Base-by-base conservation (phyloP, 805 yeast species). In the Nakazawaea pomicola region DNA sequence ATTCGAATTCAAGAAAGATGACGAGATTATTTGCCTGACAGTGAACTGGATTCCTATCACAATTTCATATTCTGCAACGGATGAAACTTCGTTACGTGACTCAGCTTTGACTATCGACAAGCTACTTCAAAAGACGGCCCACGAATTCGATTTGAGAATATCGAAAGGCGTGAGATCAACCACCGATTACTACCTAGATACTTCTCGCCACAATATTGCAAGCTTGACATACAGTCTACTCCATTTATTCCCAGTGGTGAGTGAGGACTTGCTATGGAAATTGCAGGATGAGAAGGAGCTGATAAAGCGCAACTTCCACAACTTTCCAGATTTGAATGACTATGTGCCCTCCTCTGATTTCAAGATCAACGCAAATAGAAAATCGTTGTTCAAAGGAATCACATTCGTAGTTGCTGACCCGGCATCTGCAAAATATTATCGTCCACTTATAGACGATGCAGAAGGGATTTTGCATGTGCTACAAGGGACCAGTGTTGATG, bases 101-200 rank as follows among this genome's bases (percentile, higher is more conserved):
- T 32, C 43, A 12, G 11, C 8, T 1, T n/a, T 16, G 3, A 16
- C 39, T 17, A 23, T 40, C 15, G 27, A 32, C 14, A 4, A 25
- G 6, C 28, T 33, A 27, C 11, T 32, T 10, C 11, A 8, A 3
- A 12, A 32, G 16, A 16, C 23, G 3, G 28, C 32, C 10, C 12
- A 15, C 9, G 27, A 37, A 14, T 36, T 37, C 12, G 45, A 42
- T 33, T 21, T 42, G 8, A 37, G 38, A 12, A 29, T 33, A 7
- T 32, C 38, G 4, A 16, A 20, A 3, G 45, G 40, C 15, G 31
- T 37, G 10, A 16, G 37, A 14, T 42, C 45, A 8, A 33, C 35
- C 1, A 42, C 45, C 5, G 33, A 32, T 20, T 33, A 33, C 17
- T 42, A 42, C 16, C n/a, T 42, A 14, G 37, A 42, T 8, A 27